Evolutionary conservation across 495 filamentous ascomycete genomes (phyloP), one percentile per base, ranked within the genome.

Genomic region (Patellaria atrata): DNA sequence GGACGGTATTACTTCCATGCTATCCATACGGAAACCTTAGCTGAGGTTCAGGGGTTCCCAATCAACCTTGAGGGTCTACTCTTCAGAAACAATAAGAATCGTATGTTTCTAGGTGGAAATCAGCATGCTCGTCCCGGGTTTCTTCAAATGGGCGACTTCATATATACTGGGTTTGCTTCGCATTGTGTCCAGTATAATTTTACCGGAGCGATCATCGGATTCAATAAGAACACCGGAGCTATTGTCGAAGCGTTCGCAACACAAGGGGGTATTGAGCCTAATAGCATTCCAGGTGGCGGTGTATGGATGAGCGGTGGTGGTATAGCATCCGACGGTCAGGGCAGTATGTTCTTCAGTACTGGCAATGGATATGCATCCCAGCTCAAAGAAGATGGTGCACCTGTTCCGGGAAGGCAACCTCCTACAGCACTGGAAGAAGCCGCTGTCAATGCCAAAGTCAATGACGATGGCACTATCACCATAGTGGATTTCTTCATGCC

Each of bases 141-240:
- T n/a, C 33, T 61, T n/a, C 50, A 56, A 19, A 44, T 60, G 2
- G 57, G 57, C 8, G 44, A 63, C 30, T 56, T 38, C 26, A 44
- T 66, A 5, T 60, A 61, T 32, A 58, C 57, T 7, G 62, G 59
- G 3, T 66, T 63, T 33, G 62, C 56, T 3, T 59, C 54, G 17
- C 62, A 66, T 40, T 66, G 62, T 23, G 59, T 62, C 24, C 54
- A 62, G 31, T 66, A 52, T 44, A 64, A 66, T 35, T 63, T 60
- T 27, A 66, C 62, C 2, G 62, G 62, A 17, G 63, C 56, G 46
- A 44, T 66, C 15, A 56, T 63, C 12, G 60, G 63, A 9, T 65
- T 57, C 51, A 46, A 64, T 39, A 62, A 60, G 28, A 59, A 48
- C 0, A 56, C 52, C 23, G 64, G 61, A 7, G 45, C 45, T 9